phyloP scores from a whole-genome alignment of 495 filamentous ascomycete genomes.

The Tuber umbilicatum region DNA sequence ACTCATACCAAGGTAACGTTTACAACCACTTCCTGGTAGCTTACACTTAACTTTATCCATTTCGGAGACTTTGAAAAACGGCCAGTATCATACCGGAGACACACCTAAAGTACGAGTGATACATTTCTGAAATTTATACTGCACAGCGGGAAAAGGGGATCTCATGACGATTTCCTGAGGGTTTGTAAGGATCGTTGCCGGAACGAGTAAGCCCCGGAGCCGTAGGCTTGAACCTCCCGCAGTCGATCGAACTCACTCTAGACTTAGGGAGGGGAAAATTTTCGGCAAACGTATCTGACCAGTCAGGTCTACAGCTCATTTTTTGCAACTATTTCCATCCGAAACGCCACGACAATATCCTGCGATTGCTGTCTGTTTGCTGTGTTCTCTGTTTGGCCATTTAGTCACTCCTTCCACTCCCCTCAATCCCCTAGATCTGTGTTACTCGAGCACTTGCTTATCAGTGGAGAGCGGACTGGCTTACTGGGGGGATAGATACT shows the following conservation, averaged over 20 bases:
- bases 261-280: background rate
- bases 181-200: background rate
- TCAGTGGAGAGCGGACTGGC: background rate
- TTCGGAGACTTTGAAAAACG: no score
- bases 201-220: background rate
- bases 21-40: no score
- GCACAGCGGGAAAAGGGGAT: background rate
- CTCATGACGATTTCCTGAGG: background rate
- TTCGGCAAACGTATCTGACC: background rate
- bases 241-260: background rate
- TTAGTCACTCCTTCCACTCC: background rate
- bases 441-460: background rate
- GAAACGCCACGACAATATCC: background rate
- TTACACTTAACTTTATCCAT: no score
- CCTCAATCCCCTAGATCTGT: background rate
- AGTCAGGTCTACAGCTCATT: background rate
- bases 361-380: background rate
- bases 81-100: no score
- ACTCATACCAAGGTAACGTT: no score
- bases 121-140: background rate
- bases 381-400: background rate
- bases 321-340: background rate
- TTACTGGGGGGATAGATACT: background rate
- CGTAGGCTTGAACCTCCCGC: background rate
- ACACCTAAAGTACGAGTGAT: background rate